Percentiles rank a stretch among this genome's conserved stretches.
Evolutionary conservation across 352 stramenopile genomes (phyloP).

Genomic region (Globisporangium alternatum): DNA sequence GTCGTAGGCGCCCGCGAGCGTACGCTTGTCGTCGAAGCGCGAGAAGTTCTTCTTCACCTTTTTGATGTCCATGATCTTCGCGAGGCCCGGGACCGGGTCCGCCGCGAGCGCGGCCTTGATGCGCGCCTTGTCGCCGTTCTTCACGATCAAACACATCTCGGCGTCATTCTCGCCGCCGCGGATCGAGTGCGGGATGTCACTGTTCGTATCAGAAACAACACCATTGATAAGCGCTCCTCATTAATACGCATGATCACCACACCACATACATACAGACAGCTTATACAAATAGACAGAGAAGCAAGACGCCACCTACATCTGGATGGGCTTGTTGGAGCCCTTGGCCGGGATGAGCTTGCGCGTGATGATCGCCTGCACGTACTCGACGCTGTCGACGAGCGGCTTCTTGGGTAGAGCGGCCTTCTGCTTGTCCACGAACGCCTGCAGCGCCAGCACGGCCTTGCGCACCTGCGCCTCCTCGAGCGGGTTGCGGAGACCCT

Average conservation of each 20-base stretch:
- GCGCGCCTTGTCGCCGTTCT: slow-evolving; percentile 81
- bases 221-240: background rate
- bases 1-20: slow-evolving; percentile 68
- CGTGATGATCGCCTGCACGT: slow-evolving; percentile 70
- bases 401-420: slow-evolving; percentile 47
- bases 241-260: background rate
- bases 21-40: slow-evolving; percentile 71
- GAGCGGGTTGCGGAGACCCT: slow-evolving; percentile 63
- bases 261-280: slow-evolving; percentile 1
- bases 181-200: slow-evolving; percentile 57
- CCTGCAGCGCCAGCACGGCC: slow-evolving; percentile 64
- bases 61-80: slow-evolving; percentile 79
- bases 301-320: slow-evolving; percentile 43
- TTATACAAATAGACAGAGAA: background rate
- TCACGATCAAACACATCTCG: slow-evolving; percentile 81
- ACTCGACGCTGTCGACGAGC: slow-evolving; percentile 56
- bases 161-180: slow-evolving; percentile 41
- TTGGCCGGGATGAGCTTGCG: slow-evolving; percentile 71
- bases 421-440: slow-evolving; percentile 52
- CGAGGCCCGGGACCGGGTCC: slow-evolving; percentile 53
- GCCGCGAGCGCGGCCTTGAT: slow-evolving; percentile 68
- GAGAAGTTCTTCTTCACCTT: slow-evolving; percentile 81
- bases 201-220: slow-evolving; percentile 15
- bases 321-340: slow-evolving; percentile 65
- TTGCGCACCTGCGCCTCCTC: slow-evolving; percentile 73